Percentiles rank a stretch among this genome's conserved stretches.
phyloP scores from a whole-genome alignment of 345 rosid species.

The Arabidopsis suecica region DNA sequence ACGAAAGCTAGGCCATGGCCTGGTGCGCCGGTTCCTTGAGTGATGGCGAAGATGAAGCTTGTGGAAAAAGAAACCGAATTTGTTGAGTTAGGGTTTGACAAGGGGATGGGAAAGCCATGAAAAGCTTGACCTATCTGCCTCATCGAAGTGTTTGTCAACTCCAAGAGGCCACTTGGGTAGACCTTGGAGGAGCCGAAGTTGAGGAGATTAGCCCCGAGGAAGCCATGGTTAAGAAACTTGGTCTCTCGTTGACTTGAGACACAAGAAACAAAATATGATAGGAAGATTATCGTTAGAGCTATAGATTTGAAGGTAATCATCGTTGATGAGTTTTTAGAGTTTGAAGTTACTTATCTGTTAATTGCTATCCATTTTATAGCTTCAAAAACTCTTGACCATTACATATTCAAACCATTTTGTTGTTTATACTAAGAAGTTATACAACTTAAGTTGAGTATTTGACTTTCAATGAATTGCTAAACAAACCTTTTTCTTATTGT shows the following conservation, averaged over 20 bases:
- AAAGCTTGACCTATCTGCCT: conserved; percentile 55
- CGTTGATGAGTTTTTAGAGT: neutral
- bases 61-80: conserved; percentile 47
- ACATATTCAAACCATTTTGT: conserved; percentile 33
- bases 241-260: conserved; percentile 38
- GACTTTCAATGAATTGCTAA: conserved; percentile 29
- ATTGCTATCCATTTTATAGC: conserved; percentile 30
- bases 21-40: conserved; percentile 31
- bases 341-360: conserved; percentile 2
- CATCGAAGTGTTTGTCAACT: conserved; percentile 59
- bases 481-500: conserved; percentile 7
- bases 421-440: conserved; percentile 24
- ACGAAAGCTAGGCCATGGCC: conserved; percentile 57
- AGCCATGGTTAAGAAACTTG: conserved; percentile 55
- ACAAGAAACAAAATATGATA: conserved; percentile 14
- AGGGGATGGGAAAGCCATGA: conserved; percentile 45
- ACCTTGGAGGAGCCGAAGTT: conserved; percentile 49
- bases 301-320: conserved; percentile 24
- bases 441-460: neutral
- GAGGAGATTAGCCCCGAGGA: conserved; percentile 46
- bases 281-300: conserved; percentile 19
- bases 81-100: conserved; percentile 32
- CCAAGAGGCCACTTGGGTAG: conserved; percentile 56
- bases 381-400: neutral
- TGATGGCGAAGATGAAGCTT: conserved; percentile 51